A percentile compares a stretch with the other conserved stretches of the same genome.
phyloP scores from a whole-genome alignment of 768 basidiomycete species.

The Tricholoma saponaceum region DNA sequence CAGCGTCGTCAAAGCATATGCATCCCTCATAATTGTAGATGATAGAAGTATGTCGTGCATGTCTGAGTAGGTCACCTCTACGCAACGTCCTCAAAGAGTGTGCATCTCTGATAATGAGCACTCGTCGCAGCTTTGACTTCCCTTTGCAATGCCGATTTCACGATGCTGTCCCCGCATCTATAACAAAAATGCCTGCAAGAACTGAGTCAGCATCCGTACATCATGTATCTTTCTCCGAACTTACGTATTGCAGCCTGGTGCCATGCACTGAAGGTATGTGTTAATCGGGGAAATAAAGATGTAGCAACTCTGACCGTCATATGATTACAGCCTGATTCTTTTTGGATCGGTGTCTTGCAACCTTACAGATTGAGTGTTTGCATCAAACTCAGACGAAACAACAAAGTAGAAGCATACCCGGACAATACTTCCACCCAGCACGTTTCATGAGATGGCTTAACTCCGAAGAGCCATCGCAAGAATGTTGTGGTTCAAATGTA shows the following conservation, averaged over 20 bases:
- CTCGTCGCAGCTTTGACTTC: conserved; percentile 1
- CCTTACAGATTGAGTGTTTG: conserved; percentile 19
- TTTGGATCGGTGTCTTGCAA: conserved; percentile 46
- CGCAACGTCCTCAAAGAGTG: background rate
- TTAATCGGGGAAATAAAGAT: background rate
- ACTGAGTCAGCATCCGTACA: background rate
- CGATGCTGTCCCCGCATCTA: conserved; percentile 43
- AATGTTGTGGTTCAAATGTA: conserved; percentile 40
- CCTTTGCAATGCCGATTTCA: conserved; percentile 13
- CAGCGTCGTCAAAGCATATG: no score
- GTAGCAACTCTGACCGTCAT: conserved; percentile 42
- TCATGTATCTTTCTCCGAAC: conserved; percentile 4
- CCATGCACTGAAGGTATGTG: conserved; percentile 35
- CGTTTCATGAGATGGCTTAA: conserved; percentile 46
- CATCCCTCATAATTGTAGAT: no score
- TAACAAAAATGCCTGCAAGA: conserved; percentile 47
- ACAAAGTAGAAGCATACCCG: conserved; percentile 32
- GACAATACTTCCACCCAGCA: conserved; percentile 64
- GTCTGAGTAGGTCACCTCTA: background rate
- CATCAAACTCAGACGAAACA: background rate
- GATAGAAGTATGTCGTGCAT: background rate
- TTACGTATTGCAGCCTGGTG: conserved; percentile 53
- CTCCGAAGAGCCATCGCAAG: conserved; percentile 57
- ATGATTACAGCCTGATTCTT: conserved; percentile 52
- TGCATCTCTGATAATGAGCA: background rate